Evolutionary conservation across 192 early-diverging fungal species (phyloP).

Genomic region (Glomus cerebriforme): DNA sequence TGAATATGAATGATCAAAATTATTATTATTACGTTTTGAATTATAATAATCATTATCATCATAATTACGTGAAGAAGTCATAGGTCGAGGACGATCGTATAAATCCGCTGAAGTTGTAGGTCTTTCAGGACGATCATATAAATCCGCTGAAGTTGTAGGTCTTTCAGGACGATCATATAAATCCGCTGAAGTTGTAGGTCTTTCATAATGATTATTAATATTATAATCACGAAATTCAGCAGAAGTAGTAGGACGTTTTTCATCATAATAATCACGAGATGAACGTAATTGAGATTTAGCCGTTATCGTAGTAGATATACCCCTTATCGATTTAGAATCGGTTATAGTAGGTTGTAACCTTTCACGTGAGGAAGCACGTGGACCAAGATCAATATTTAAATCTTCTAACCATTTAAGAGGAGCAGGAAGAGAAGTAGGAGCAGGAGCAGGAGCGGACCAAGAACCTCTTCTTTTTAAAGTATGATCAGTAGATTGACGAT

Average conservation of each 20-base stretch:
- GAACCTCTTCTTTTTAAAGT: conserved; percentile 17
- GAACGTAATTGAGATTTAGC: not conserved
- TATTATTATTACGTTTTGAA: not conserved
- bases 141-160: too few relatives aligned
- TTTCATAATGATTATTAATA: too few relatives aligned
- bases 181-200: not conserved
- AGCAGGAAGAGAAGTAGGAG: not conserved
- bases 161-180: too few relatives aligned
- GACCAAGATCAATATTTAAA: not conserved
- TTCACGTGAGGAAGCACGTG: not conserved
- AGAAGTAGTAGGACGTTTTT: not conserved
- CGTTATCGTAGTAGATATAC: not conserved
- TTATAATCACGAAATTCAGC: not conserved
- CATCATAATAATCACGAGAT: conserved; percentile 8
- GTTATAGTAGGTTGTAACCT: conserved; percentile 21
- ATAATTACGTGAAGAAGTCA: not conserved
- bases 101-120: too few relatives aligned
- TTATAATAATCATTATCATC: not conserved
- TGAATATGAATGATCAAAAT: not conserved
- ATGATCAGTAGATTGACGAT: not conserved
- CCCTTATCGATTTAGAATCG: conserved; percentile 10
- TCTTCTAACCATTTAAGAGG: conserved; percentile 13
- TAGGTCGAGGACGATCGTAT: not conserved
- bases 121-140: too few relatives aligned
- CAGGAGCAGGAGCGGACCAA: conserved; percentile 20